Conservation (phyloP, 2,329 filamentous ascomycete genomes). For the Penicillium sp. region DNA sequence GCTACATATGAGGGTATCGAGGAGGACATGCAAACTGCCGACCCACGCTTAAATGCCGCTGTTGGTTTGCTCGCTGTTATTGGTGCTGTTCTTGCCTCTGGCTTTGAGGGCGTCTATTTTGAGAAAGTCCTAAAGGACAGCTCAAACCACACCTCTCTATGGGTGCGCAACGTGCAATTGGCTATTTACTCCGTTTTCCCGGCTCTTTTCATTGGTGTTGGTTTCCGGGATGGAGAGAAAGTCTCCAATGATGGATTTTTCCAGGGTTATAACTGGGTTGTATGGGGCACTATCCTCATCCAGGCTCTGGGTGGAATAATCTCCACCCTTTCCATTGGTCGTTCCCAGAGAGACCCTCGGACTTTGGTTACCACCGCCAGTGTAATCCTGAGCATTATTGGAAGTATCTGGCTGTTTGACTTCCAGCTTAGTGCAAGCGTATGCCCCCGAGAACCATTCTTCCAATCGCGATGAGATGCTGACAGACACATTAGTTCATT, state of each 20-base stretch:
- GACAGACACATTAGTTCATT: constrained; percentile 59
- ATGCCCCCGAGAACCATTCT: constrained; percentile 24
- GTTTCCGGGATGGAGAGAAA: constrained; percentile 78
- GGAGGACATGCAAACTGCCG: constrained; percentile 50
- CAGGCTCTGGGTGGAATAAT: constrained; percentile 81
- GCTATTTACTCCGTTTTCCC: constrained; percentile 92
- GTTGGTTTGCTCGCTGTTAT: constrained; percentile 74
- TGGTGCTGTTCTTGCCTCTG: constrained; percentile 71
- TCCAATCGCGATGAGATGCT: constrained; percentile 1
- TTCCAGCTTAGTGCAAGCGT: constrained; percentile 68
- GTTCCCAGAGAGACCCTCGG: constrained; percentile 84
- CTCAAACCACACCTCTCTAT: constrained; percentile 68
- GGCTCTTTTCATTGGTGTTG: constrained; percentile 75
- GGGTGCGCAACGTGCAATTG: constrained; percentile 91
- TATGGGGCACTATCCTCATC: constrained; percentile 76
- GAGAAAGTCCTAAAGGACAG: constrained; percentile 87
- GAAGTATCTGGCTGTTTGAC: constrained; percentile 79
- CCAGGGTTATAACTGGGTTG: constrained; percentile 84
- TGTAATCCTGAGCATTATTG: constrained; percentile 78
- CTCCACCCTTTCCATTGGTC: constrained; percentile 74
- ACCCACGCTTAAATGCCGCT: constrained; percentile 65
- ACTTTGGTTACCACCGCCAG: constrained; percentile 91
- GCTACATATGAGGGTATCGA: constrained; percentile 88
- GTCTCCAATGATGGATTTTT: constrained; percentile 87
- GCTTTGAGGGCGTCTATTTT: constrained; percentile 64